Evolutionary conservation across 345 rosid species (phyloP), one percentile per base, ranked within the genome.

Genomic region (Aquilaria yunnanensis): DNA sequence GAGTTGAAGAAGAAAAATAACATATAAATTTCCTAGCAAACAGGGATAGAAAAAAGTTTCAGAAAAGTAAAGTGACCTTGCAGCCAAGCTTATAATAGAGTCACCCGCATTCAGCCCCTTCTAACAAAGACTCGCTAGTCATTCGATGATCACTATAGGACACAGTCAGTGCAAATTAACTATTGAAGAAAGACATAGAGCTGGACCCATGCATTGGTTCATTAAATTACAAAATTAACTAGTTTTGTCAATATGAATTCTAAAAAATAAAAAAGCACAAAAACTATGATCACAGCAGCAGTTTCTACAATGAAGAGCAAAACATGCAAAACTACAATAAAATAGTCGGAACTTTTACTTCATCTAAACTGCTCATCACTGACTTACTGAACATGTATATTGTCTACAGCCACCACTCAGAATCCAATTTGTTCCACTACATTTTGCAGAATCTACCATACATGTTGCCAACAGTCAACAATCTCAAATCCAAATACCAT

Each of bases 381-480:
- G 55, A 14, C 31, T 64, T 64, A 30, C 51, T 12, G 60, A 64
- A 30, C 32, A 23, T 56, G 54, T 43, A 63, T n/a, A 54, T 32
- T 33, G 54, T 43, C 60, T 6, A 31, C 13, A 29, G 29, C 32
- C 30, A 43, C 53, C 45, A 43, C 7, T 32, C 56, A 10, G 11
- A 50, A 47, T 4, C n/a, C 56, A 33, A 50, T 12, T 32, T 14
- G 56, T 51, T 41, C 57, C 2, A 62, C 32, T 33, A n/a, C 41
- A 12, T 23, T 23, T 23, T 32, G 46, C 59, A 10, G 45, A 53
- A 47, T 51, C 43, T 51, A 51, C 31, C 57, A 31, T 23, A 45
- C 10, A 62, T 54, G 5, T 13, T 13, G 53, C 12, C 12, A 57
- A 37, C 49, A 57, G 14, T 14, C 16, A 57, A 30, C 32, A 57